phyloP scores from a whole-genome alignment of 2,329 filamentous ascomycete genomes.

The Exophiala spinifera region DNA sequence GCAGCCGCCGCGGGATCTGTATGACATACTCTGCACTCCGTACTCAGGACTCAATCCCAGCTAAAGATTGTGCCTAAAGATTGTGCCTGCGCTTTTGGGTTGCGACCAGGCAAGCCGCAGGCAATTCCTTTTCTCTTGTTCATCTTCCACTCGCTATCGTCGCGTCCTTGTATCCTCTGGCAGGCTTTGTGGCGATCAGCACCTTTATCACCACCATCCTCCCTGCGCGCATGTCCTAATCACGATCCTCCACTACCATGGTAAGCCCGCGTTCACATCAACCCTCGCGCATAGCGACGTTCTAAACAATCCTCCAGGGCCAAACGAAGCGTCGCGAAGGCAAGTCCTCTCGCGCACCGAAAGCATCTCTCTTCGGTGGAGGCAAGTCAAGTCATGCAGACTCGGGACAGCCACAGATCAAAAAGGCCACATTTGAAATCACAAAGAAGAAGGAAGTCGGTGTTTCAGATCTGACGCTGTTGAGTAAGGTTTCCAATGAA shows the following conservation, averaged over 20 bases:
- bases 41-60: background rate
- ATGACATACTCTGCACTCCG: background rate
- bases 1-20: background rate
- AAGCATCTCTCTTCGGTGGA: conserved; percentile 30
- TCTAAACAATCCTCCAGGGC: conserved; percentile 22
- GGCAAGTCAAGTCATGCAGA: conserved; percentile 33
- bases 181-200: too few relatives aligned
- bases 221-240: conserved; percentile 20
- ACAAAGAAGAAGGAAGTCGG: conserved; percentile 99
- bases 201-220: too few relatives aligned
- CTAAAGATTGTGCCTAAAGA: background rate
- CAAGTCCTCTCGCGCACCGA: conserved; percentile 29
- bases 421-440: conserved; percentile 93
- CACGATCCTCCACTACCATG: conserved; percentile 11
- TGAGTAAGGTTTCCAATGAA: conserved; percentile 98
- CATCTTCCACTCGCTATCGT: background rate
- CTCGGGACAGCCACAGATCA: conserved; percentile 65
- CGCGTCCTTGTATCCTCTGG: too few relatives aligned
- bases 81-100: conserved; percentile 5
- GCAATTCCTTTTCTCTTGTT: conserved; percentile 2
- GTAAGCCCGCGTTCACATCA: conserved; percentile 8
- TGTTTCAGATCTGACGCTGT: conserved; percentile 92
- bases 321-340: conserved; percentile 32
- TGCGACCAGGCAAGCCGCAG: conserved; percentile 8
- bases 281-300: conserved; percentile 2